Conservation (phyloP, 495 filamentous ascomycete genomes). For the Tuber indicum region DNA sequence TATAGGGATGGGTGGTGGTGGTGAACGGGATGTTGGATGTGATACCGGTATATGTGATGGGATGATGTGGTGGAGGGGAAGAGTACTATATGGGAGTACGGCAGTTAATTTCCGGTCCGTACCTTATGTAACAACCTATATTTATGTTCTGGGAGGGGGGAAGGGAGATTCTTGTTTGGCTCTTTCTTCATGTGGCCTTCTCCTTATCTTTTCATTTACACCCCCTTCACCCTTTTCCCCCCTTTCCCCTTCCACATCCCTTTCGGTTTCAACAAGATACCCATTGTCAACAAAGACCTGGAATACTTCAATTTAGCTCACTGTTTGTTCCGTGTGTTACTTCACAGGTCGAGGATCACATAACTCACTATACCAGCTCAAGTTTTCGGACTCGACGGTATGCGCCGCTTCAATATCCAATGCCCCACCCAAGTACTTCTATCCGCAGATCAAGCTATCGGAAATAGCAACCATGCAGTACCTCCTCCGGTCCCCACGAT, state of each 20-base stretch:
- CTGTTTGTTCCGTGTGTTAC: slow-evolving; percentile 14
- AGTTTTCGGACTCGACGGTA: slow-evolving; percentile 37
- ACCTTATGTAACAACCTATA: slow-evolving; percentile 25
- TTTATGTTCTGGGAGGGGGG: slow-evolving; percentile 8
- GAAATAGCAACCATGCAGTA: slow-evolving; percentile 43
- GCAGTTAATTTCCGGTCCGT: slow-evolving; percentile 17
- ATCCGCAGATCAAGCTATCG: slow-evolving; percentile 35
- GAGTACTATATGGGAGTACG: neutral
- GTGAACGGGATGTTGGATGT: slow-evolving; percentile 8
- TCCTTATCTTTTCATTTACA: slow-evolving; percentile 6
- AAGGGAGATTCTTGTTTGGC: slow-evolving; percentile 13
- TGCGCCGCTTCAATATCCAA: slow-evolving; percentile 42
- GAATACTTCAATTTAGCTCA: slow-evolving; percentile 21
- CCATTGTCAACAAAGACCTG: slow-evolving; percentile 12
- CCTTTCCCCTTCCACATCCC: slow-evolving; percentile 11
- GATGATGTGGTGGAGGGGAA: neutral
- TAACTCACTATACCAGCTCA: slow-evolving; percentile 39
- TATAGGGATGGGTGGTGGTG: slow-evolving; percentile 7
- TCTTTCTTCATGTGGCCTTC: slow-evolving; percentile 22
- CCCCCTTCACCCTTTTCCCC: slow-evolving; percentile 5
- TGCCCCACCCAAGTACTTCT: slow-evolving; percentile 39
- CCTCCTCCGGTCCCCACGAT: slow-evolving; percentile 33
- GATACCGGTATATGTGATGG: neutral
- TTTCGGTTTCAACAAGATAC: slow-evolving; percentile 17
- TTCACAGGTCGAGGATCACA: slow-evolving; percentile 40